Base-by-base conservation (phyloP, 768 basidiomycete genomes). In the Suillus sp. region DNA sequence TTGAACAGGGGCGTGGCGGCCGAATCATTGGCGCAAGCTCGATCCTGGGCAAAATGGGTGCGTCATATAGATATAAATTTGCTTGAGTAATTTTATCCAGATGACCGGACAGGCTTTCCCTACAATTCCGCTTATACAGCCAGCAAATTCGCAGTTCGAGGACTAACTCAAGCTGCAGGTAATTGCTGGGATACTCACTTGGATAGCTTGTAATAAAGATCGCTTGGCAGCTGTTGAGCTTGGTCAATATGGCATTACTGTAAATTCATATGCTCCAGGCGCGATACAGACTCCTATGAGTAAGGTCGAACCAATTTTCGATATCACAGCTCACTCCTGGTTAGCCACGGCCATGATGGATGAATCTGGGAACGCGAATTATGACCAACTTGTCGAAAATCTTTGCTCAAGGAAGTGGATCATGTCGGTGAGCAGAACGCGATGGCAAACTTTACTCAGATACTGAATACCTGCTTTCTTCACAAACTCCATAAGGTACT, bases 1-100 rank as follows among this genome's bases (percentile, higher is more conserved):
- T 86, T 10, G 62, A 68, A 10, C 84, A 84, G 73, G 79, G 81
- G 0, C 74, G 72, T 6, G 81, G 85, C 18, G 85, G 87, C 1
- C 77, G 83, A 20, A 84, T 90, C 63, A 80, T 88, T 32, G 83
- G 88, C 1, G 73, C 73, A 9, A 68, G 66, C 27, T 74, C 70
- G 5, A 0, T 63, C 9, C 45, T 38, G 1, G 69, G 67, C 22
- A 69, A 63, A 55, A 0, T 43, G 2, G 73, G 63, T 13, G 10
- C 16, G 2, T 65, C 69, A 0, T 59, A 34, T 11, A 30, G 4
- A 27, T n/a, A 14, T 40, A 7, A 40, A 45, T 30, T 25, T 27
- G 22, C 30, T 34, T 10, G 50, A 51, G 27, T 42, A 18, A 14
- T 40, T 10, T 18, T 38, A 50, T 50, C 30, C 22, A 61, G 6